Evolutionary conservation across 306 rosid species (phyloP).

Genomic region (Purshia tridentata): DNA sequence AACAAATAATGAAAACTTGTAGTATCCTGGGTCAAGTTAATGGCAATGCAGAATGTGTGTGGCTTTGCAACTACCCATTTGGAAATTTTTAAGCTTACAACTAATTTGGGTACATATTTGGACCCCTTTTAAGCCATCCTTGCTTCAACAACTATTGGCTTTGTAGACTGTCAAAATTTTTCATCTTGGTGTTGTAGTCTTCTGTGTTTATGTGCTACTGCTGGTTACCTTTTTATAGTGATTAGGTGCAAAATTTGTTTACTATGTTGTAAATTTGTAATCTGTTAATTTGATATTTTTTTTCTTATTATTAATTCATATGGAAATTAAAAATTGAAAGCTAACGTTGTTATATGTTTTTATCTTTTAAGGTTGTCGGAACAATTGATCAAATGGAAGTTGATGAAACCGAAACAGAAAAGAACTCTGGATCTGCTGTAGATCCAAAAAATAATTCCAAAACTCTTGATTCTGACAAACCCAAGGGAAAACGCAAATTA

Average conservation of each 20-base stretch:
- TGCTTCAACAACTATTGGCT: too few species aligned
- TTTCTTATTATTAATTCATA: conserved; percentile 4
- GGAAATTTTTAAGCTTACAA: not conserved
- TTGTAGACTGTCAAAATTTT: too few species aligned
- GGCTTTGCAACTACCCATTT: not conserved
- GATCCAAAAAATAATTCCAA: conserved; percentile 55
- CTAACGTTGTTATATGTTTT: conserved; percentile 22
- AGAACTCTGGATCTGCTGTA: conserved; percentile 55
- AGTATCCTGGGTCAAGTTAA: not conserved
- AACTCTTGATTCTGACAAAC: conserved; percentile 65
- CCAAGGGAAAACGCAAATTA: conserved; percentile 75
- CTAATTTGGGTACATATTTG: not conserved
- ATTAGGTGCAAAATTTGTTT: not conserved
- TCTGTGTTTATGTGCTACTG: too few species aligned
- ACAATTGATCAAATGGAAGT: conserved; percentile 90
- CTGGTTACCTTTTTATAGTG: too few species aligned
- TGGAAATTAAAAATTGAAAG: not conserved
- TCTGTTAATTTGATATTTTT: not conserved
- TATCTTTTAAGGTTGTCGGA: conserved; percentile 72
- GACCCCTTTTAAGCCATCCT: too few species aligned
- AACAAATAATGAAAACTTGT: not conserved
- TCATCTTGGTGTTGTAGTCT: too few species aligned
- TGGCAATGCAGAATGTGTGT: not conserved
- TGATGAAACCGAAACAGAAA: conserved; percentile 72
- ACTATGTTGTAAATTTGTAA: not conserved